Evolutionary conservation across 768 basidiomycete species (phyloP).

Genomic region (Sistotremastrum niveocremeum): DNA sequence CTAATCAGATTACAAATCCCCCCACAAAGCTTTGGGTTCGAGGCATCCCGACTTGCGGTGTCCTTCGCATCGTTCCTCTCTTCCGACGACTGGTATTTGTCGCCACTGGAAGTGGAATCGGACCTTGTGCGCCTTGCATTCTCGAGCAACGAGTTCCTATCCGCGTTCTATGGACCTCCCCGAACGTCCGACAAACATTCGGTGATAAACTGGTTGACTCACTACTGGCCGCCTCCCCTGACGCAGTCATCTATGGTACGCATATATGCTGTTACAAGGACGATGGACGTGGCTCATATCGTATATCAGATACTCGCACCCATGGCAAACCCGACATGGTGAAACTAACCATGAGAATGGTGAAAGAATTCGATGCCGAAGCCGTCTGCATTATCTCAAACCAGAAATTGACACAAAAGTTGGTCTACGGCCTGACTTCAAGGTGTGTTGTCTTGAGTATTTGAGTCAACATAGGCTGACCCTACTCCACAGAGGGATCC

Average conservation of each 20-base stretch:
- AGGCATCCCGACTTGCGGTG: constrained; percentile 41
- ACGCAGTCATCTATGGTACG: constrained; percentile 43
- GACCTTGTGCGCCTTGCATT: constrained; percentile 45
- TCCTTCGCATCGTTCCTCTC: constrained; percentile 38
- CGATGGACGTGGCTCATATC: neutral
- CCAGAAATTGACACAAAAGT: constrained; percentile 39
- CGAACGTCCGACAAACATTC: constrained; percentile 46
- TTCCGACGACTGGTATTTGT: constrained; percentile 45
- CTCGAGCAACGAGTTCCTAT: constrained; percentile 37
- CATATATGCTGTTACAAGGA: neutral
- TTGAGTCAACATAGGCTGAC: neutral
- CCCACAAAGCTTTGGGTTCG: constrained; percentile 44
- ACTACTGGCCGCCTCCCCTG: constrained; percentile 39
- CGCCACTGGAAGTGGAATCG: constrained; percentile 47
- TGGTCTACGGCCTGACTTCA: constrained; percentile 40
- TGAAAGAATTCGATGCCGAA: constrained; percentile 26
- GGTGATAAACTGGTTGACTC: constrained; percentile 45
- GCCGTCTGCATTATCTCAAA: constrained; percentile 49
- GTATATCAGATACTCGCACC: constrained; percentile 23
- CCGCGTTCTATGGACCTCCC: constrained; percentile 48
- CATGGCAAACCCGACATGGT: constrained; percentile 34
- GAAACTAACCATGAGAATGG: constrained; percentile 24
- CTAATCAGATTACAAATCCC: constrained; percentile 37
- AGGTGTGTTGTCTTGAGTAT: neutral
- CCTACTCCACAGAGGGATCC: constrained; percentile 36